These are phyloP conservation scores for Rosa lucieae DNA, from an alignment of 306 rosid genomes.

Conservation along the genomic window DNA sequence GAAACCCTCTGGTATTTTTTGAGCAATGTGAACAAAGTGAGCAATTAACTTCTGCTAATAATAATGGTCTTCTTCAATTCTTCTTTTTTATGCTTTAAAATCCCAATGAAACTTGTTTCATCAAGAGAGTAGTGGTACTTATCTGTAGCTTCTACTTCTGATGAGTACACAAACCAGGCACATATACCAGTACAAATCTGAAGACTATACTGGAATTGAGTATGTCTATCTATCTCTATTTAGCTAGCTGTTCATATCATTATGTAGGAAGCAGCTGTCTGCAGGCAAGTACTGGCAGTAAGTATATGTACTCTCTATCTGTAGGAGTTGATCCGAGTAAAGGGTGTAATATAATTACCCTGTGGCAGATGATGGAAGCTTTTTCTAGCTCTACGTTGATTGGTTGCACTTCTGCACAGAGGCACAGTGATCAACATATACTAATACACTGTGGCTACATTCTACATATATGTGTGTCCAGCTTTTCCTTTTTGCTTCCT, in stretches of 20 bases:
- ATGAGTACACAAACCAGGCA: background rate
- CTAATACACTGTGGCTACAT: background rate
- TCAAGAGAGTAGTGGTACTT: background rate
- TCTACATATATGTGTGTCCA: conserved; percentile 24
- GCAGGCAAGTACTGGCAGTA: conserved; percentile 36
- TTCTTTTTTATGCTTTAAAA: background rate
- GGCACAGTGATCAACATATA: background rate
- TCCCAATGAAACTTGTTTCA: conserved; percentile 6
- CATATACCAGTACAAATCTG: conserved; percentile 1
- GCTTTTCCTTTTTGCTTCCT: conserved; percentile 45
- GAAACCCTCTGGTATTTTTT: conserved; percentile 39
- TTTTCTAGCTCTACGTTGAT: conserved; percentile 12
- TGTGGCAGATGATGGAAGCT: background rate
- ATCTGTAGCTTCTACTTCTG: conserved; percentile 1
- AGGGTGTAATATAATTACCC: background rate
- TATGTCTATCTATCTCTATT: background rate
- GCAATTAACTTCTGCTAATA: background rate
- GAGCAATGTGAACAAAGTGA: conserved; percentile 28
- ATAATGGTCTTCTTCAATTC: background rate
- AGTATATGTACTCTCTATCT: background rate
- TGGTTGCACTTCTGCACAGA: conserved; percentile 14
- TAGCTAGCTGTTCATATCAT: conserved; percentile 18
- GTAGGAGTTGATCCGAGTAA: conserved; percentile 13
- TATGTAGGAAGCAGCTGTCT: conserved; percentile 37
- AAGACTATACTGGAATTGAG: background rate